These are phyloP conservation scores for Trichopus zeylanicus DNA, from an alignment of 116 monocot genomes.

Conservation along the genomic window DNA sequence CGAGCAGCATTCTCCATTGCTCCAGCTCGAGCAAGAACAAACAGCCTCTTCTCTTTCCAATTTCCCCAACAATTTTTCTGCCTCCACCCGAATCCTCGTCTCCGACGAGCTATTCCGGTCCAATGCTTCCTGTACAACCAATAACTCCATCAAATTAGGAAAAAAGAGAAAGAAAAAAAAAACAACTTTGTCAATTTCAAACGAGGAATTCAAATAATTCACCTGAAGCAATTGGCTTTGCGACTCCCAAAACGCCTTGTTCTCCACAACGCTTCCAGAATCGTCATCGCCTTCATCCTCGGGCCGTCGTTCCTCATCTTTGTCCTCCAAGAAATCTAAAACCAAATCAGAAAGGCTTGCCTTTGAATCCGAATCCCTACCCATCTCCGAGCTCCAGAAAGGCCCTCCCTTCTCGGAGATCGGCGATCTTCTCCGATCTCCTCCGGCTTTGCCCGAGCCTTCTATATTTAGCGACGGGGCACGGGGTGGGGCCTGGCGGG, in stretches of 20 bases:
- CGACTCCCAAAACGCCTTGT: slow-evolving; percentile 52
- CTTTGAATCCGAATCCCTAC: too few relatives aligned
- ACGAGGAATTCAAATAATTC: neutral
- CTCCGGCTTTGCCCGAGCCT: neutral
- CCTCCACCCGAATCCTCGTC: slow-evolving; percentile 24
- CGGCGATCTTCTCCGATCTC: neutral
- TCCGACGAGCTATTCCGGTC: slow-evolving; percentile 44
- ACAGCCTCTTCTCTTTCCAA: slow-evolving; percentile 7
- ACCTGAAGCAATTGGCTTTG: slow-evolving; percentile 62
- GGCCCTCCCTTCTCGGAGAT: too few relatives aligned
- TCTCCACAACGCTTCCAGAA: slow-evolving; percentile 12
- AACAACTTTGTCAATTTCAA: neutral
- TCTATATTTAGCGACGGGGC: neutral
- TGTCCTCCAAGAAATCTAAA: too few relatives aligned
- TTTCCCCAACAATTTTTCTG: slow-evolving; percentile 28
- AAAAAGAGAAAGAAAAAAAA: neutral
- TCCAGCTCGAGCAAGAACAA: slow-evolving; percentile 29
- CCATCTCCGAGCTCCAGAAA: too few relatives aligned
- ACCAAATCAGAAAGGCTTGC: neutral
- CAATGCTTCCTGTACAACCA: slow-evolving; percentile 29
- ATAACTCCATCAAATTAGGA: neutral
- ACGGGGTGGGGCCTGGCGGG: slow-evolving; percentile 10
- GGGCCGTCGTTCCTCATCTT: neutral
- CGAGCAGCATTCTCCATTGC: slow-evolving; percentile 5
- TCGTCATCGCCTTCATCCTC: slow-evolving; percentile 17